phyloP scores from a whole-genome alignment of 768 basidiomycete genomes.

The Cubamyces sp. region DNA sequence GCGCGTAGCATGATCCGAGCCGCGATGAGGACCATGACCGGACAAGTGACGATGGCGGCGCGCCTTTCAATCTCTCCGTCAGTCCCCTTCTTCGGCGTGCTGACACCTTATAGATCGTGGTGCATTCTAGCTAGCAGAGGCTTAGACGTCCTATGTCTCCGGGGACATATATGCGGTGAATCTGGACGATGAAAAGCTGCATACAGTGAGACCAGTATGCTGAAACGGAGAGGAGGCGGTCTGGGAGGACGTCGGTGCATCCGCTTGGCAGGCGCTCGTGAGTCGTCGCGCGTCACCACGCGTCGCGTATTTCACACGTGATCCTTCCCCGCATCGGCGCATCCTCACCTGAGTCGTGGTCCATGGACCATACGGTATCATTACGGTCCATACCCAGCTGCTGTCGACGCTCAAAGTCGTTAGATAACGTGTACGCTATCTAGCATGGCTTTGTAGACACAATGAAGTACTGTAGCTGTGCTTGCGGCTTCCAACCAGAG shows the following conservation, averaged over 20 bases:
- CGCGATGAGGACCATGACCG: conserved; percentile 14
- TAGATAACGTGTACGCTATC: too few species aligned
- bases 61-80: neutral
- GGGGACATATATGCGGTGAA: too few species aligned
- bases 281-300: neutral
- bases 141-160: too few species aligned
- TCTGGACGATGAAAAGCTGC: neutral
- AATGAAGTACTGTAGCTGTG: too few species aligned
- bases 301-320: conserved; percentile 7
- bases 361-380: too few species aligned
- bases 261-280: neutral
- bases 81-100: neutral
- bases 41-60: conserved; percentile 3
- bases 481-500: too few species aligned
- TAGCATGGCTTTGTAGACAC: too few species aligned
- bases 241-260: neutral
- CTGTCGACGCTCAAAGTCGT: too few species aligned
- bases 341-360: too few species aligned
- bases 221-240: neutral
- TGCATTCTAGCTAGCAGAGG: too few species aligned
- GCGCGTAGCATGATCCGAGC: conserved; percentile 23
- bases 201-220: neutral
- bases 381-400: too few species aligned
- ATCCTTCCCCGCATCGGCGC: neutral
- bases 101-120: too few species aligned